These are phyloP conservation scores for Phoenix dactylifera DNA, from an alignment of 176 grass and related monocot species.

Conservation along the genomic window DNA sequence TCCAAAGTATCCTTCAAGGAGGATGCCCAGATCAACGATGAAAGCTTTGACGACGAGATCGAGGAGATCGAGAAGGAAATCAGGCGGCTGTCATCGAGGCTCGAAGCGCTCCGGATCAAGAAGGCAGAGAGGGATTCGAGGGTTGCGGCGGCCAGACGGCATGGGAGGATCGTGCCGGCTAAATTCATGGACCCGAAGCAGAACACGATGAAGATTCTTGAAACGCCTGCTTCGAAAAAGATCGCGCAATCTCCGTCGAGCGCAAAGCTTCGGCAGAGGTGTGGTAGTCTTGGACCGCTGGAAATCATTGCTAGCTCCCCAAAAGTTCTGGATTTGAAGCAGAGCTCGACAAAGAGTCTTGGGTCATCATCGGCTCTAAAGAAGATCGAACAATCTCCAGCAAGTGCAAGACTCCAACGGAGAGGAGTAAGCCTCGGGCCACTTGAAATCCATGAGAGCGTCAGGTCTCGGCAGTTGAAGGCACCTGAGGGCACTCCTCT, in stretches of 20 bases:
- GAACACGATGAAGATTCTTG: background rate
- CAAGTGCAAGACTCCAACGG: slow-evolving; percentile 25
- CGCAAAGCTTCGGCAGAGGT: background rate
- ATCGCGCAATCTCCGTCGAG: background rate
- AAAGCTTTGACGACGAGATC: slow-evolving; percentile 26
- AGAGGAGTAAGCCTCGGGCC: slow-evolving; percentile 76
- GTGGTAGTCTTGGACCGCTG: slow-evolving; percentile 18
- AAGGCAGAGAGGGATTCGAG: slow-evolving; percentile 14
- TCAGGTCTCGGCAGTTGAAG: slow-evolving; percentile 7
- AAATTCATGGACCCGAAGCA: slow-evolving; percentile 37
- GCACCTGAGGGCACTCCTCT: slow-evolving; percentile 12
- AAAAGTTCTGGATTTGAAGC: background rate
- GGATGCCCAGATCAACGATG: background rate
- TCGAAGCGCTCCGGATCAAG: slow-evolving; percentile 25
- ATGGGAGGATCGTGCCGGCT: slow-evolving; percentile 24
- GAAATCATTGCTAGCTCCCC: slow-evolving; percentile 10
- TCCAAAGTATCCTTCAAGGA: slow-evolving; percentile 5
- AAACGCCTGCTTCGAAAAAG: slow-evolving; percentile 1
- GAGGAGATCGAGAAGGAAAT: slow-evolving; percentile 37
- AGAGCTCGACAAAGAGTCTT: slow-evolving; percentile 4
- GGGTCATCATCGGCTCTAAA: slow-evolving; percentile 1
- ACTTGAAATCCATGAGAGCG: slow-evolving; percentile 52
- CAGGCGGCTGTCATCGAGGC: slow-evolving; percentile 8
- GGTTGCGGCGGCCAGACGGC: slow-evolving; percentile 10
- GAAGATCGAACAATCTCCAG: slow-evolving; percentile 20